A percentile compares a stretch with the other conserved stretches of the same genome.
These are phyloP conservation scores for Peronospora farinosa DNA, from an alignment of 352 stramenopile genomes.

Conservation along the genomic window DNA sequence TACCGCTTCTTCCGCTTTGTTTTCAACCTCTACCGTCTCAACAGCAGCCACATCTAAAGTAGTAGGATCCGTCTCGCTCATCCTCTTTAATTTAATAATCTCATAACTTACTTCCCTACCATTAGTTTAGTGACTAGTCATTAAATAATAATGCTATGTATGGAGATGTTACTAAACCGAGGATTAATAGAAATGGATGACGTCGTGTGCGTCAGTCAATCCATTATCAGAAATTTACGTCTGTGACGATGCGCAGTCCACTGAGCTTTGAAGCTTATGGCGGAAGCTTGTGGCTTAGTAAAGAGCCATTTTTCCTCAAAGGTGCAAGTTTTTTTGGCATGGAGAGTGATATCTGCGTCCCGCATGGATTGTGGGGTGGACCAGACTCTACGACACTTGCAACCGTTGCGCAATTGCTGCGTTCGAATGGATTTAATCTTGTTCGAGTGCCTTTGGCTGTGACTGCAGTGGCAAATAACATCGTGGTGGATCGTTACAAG, in stretches of 20 bases:
- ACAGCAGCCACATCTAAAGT: conserved; percentile 4
- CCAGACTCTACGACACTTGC: conserved; percentile 41
- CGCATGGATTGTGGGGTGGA: conserved; percentile 58
- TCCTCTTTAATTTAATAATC: conserved; percentile 12
- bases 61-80: conserved; percentile 27
- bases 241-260: background rate
- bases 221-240: conserved; percentile 16
- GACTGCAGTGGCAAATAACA: conserved; percentile 36
- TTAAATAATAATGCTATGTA: background rate
- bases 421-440: conserved; percentile 42
- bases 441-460: conserved; percentile 47
- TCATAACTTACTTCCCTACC: conserved; percentile 7
- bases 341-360: conserved; percentile 53
- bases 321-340: conserved; percentile 59
- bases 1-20: conserved; percentile 22
- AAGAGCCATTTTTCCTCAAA: conserved; percentile 40
- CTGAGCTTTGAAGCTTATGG: conserved; percentile 30
- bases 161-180: background rate
- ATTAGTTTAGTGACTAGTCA: conserved; percentile 3
- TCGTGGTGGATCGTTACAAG: conserved; percentile 30
- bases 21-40: conserved; percentile 6
- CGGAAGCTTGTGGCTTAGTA: conserved; percentile 34
- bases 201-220: background rate
- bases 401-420: conserved; percentile 30
- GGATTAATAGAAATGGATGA: background rate